Evolutionary conservation across 2,329 filamentous ascomycete genomes (phyloP), one percentile per base, ranked within the genome.

Genomic region (Xylaria sp.): DNA sequence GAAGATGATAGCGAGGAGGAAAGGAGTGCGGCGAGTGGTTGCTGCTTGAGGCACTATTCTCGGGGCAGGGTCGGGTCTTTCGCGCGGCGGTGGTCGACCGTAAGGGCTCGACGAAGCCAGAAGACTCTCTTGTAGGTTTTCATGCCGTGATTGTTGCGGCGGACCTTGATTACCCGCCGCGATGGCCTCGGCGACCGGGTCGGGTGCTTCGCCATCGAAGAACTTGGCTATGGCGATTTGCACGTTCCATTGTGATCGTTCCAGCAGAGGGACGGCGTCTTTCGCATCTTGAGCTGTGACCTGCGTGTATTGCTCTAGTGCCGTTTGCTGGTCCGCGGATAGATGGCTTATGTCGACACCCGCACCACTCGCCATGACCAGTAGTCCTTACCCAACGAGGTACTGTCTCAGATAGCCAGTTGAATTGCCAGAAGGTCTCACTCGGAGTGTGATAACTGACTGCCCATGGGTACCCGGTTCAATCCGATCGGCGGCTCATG

Each of bases 221-320:
- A 98, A 98, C 78, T 97, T 97, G 73, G 96, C 90, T 72, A 99
- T 95, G 67, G 96, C 95, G 76, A 98, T 97, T 91, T 98, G 92
- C 0, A 97, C 92, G 78, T 98, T 99, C 96, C 96, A 99, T 85
- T 98, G 91, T 66, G 94, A 97, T 71, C 94, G 86, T 74, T 91
- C 88, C 1, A 99, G 85, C 4, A 99, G 80, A 1, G 93, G 89
- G 58, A 97, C 85, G 1, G 96, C 94, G 67, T 93, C 90, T 52
- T 89, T 86, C 54, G 89, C 80, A 25, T 94, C 91, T 80, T 98
- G 94, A 75, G 94, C 90, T 31, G 96, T 98, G 60, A 99, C 92
- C 61, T 92, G 88, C 18, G 91, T 93, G 81, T 94, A 97, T 77
- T 97, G 95, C 75, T 97, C 91, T 31, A 99, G 88, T 56, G 93